Evolutionary conservation across 441 rosid genomes (phyloP), one percentile per base, ranked within the genome.

Genomic region (Hura crepitans): DNA sequence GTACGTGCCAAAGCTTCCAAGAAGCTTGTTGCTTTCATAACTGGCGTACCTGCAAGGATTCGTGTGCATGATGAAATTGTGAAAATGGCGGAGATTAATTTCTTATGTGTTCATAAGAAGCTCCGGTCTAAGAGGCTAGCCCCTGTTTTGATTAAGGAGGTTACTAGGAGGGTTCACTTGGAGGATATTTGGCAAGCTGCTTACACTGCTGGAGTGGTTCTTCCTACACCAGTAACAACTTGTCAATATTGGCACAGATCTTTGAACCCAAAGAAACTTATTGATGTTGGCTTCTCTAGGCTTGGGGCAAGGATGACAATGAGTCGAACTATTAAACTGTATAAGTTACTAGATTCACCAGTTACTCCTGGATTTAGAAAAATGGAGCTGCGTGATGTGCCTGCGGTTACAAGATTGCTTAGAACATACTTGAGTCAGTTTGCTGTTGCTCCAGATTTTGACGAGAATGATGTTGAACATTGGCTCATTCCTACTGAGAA

Each of bases 231-330:
- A 31, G 70, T 92, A 67, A 79, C 97, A 9, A 92, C 97, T 25
- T 92, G 96, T 66, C 98, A 91, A 70, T 94, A 94, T 77, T 94
- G 98, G 98, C 98, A 94, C 77, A 85, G 97, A 75, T 94, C 97
- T 5, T 50, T 94, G 84, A 94, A 94, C 86, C 97, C 96, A 0
- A 94, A 89, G 87, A 91, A 94, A 83, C 97, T 91, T 39, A 90
- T 94, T 56, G 97, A 91, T 85, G 96, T 94, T 66, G 98, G 97
- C 65, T 94, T 94, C 73, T 94, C 98, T 15, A 86, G 93, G 80
- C 92, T 92, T 13, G 97, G 96, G 37, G 81, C 91, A 1, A 88
- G 97, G 74, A 94, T 94, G 98, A 94, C 98, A 12, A 94, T 89
- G 97, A 91, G 96, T 80, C 79, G 96, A 62, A 87, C 97, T 62